Evolutionary conservation across 106 monocot species (phyloP), one percentile per base, ranked within the genome.

Genomic region (Acorus calamus): DNA sequence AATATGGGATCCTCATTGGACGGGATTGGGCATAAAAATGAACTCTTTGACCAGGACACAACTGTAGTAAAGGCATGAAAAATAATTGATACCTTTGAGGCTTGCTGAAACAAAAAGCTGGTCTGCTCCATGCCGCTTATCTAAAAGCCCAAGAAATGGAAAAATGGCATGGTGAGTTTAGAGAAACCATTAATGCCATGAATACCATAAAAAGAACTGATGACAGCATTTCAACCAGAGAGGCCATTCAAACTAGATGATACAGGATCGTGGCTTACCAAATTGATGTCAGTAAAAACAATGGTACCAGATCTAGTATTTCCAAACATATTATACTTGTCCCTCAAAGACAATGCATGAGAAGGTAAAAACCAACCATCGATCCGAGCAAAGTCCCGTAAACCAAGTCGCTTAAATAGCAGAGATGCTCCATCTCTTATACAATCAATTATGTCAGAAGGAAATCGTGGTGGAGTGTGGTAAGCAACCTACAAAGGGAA

Each of bases 81-180:
- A 62, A 61, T 11, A 57, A 55, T 28, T 28, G 4, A 7, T 79
- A 89, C 94, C 89, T 86, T 84, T 8, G 94, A 89, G 55, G 89
- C 89, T 76, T 94, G 94, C 73, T 94, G 94, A 84, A 94, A 94
- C 52, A 94, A 65, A 71, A 94, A 94, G 62, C 94, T 94, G 44
- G 86, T 94, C 71, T 94, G 94, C 78, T 89, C 94, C 94, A 94
- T 94, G 46, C 94, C 94, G 70, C 86, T 94, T 65, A 94, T 89
- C 94, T 94, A 70, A 66, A 42, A 49, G n/a, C 7, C 43, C 5
- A 70, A 63, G 42, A 0, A 64, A 14, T 45, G 43, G 54, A 65
- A 47, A 14, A 45, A 42, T 8, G 44, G 41, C 8, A 12, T 13
- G 8, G 4, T 14, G 52, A 50, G 46, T 7, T 9, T 41, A n/a